phyloP scores from a whole-genome alignment of 2,329 filamentous ascomycete genomes.

The Colletotrichum theobromicola region DNA sequence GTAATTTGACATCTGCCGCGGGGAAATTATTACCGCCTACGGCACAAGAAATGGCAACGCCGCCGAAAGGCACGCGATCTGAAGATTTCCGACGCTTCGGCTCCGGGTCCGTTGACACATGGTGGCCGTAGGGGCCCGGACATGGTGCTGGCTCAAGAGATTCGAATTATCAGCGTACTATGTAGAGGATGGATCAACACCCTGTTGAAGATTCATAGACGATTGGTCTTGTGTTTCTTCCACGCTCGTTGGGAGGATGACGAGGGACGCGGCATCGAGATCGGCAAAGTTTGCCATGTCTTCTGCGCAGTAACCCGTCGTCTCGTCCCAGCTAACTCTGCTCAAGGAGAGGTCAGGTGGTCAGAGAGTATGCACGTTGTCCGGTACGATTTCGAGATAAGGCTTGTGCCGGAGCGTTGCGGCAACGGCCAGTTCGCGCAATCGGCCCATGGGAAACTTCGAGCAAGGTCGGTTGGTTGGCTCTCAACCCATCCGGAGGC shows the following conservation, averaged over 20 bases:
- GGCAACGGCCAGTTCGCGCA: background rate
- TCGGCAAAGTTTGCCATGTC: slow-evolving; percentile 11
- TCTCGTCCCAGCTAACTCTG: slow-evolving; percentile 12
- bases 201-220: background rate
- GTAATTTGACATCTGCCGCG: background rate
- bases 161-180: background rate
- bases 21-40: background rate
- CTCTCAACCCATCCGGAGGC: background rate
- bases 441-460: background rate
- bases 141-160: background rate
- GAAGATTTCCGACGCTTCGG: background rate
- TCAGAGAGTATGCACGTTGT: background rate
- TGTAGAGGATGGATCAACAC: background rate
- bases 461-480: background rate
- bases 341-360: background rate
- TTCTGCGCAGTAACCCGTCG: slow-evolving; percentile 9
- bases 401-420: background rate
- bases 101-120: background rate
- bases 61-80: background rate
- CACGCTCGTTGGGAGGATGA: background rate
- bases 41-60: background rate
- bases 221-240: background rate
- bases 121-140: background rate
- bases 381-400: background rate
- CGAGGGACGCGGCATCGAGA: background rate